Evolutionary conservation across 2,329 filamentous ascomycete species (phyloP), one percentile per base, ranked within the genome.

Genomic region (Alternaria solani): DNA sequence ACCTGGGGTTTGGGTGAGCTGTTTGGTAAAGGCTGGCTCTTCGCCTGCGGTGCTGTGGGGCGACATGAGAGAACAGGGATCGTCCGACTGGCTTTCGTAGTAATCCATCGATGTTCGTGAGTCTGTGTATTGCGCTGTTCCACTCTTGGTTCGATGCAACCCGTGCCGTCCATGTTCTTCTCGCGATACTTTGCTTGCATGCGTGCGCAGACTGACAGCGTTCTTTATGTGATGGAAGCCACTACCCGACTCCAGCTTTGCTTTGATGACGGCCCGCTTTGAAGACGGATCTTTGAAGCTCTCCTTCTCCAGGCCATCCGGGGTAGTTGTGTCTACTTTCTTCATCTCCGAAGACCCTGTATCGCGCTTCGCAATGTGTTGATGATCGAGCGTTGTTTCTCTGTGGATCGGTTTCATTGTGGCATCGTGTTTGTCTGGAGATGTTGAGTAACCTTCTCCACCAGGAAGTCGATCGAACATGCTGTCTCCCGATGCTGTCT

Each of bases 171-270:
- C 59, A 26, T 77, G 75, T 8, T 77, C 76, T 2, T 80, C 75
- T 59, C 77, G 80, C 1, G 75, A 72, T 12, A 75, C 62, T 53
- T 78, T 82, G 34, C 75, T 73, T 18, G 80, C 75, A 63, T 82
- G 79, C 12, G 75, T 76, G 23, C 80, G 78, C 36, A 81, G 72
- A 34, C 92, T 91, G 36, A 97, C 91, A 3, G 89, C 92, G 73
- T 94, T 93, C 73, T 94, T 94, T 75, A 97, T 93, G 36, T 92
- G 89, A 2, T 91, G 91, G 57, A 97, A 85, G 0, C 93, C 93
- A 57, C 90, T 93, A 47, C 91, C 89, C 46, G 93, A 91, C 77
- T 96, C 93, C 63, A 87, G 91, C 66, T 91, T 90, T 5, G 87
- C 91, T 75, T 92, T 95, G 77, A 94, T 91, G 16, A 93, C 86